Conservation (phyloP, 2,329 filamentous ascomycete genomes). For the Aspergillus fructus region DNA sequence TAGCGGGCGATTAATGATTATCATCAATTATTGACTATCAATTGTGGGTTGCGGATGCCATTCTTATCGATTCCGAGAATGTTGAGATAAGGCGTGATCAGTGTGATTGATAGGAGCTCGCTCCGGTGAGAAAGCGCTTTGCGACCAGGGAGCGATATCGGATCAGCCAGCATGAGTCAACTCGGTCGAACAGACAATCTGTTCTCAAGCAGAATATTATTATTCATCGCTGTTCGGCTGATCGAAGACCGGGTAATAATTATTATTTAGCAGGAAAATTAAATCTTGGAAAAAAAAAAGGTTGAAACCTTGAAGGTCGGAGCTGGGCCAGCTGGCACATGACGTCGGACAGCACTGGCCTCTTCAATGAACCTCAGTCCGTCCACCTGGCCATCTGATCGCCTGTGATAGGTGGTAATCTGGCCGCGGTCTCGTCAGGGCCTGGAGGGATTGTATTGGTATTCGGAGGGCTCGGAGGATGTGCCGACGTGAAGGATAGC, state of each 20-base stretch:
- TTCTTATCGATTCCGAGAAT: neutral
- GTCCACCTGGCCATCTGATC: constrained; percentile 2
- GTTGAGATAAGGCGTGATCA: neutral
- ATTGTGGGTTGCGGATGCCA: neutral
- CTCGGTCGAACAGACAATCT: neutral
- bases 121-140: neutral
- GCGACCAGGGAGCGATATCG: neutral
- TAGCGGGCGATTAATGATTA: neutral
- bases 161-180: neutral
- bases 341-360: constrained; percentile 6
- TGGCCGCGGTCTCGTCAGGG: neutral
- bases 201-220: neutral
- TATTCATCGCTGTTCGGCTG: neutral
- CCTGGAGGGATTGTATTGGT: neutral
- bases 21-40: neutral
- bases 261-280: neutral
- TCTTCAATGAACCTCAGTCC: neutral
- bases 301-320: neutral
- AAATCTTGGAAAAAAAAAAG: neutral
- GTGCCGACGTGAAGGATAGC: neutral
- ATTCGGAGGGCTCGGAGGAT: neutral
- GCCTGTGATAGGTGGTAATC: neutral
- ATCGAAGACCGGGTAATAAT: neutral
- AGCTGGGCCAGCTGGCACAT: neutral
- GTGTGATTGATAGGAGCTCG: neutral